A percentile compares a stretch with the other conserved stretches of the same genome.
Conservation (phyloP, 345 rosid species). For the Eucalyptus victrix region DNA sequence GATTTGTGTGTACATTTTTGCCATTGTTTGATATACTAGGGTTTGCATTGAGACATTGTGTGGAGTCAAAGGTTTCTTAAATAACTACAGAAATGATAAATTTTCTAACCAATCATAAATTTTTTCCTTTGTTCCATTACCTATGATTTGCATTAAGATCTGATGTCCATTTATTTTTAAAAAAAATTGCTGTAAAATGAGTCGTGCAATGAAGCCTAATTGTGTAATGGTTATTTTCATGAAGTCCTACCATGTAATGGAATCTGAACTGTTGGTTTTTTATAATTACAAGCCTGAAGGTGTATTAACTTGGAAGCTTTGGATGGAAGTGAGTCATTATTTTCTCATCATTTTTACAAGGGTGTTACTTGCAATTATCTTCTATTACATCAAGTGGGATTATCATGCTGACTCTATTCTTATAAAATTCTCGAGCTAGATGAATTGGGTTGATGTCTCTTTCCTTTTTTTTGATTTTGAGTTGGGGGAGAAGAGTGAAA, state of each 20-base stretch:
- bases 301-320: not conserved
- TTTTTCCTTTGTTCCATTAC: not conserved
- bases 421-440: not conserved
- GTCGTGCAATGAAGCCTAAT: not conserved
- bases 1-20: not conserved
- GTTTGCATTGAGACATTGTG: not conserved
- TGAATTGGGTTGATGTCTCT: not conserved
- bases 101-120: not conserved
- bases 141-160: not conserved
- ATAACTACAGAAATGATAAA: not conserved
- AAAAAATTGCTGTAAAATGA: not conserved
- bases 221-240: not conserved
- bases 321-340: not conserved
- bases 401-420: not conserved
- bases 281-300: not conserved
- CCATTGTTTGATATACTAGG: not conserved
- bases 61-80: not conserved
- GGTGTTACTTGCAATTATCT: not conserved
- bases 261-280: not conserved
- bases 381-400: not conserved
- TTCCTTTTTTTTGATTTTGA: not conserved
- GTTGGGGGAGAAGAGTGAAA: not conserved
- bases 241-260: not conserved
- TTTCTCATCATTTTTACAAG: not conserved
- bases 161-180: not conserved